Conservation (phyloP, 768 basidiomycete genomes). For the Cyathus striatus region DNA sequence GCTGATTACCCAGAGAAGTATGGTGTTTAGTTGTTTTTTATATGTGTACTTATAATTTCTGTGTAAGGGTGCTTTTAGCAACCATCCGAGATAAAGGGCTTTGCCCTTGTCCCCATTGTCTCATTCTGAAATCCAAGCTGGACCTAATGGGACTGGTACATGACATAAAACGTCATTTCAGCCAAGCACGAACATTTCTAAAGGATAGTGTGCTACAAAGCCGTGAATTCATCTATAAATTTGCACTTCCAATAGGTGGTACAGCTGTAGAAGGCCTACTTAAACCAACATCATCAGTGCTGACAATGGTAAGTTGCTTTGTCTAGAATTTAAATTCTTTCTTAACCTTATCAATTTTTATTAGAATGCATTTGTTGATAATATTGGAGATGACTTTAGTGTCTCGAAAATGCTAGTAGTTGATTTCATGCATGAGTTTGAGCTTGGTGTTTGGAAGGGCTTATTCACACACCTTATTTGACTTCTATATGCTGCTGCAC, state of each 20-base stretch:
- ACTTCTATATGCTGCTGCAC: background rate
- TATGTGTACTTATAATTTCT: background rate
- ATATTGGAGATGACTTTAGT: slow-evolving; percentile 4
- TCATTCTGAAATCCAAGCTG: slow-evolving; percentile 15
- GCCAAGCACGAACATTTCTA: background rate
- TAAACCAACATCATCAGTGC: background rate
- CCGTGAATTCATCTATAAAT: background rate
- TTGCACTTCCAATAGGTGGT: background rate
- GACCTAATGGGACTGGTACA: slow-evolving; percentile 17
- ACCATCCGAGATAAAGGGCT: slow-evolving; percentile 22
- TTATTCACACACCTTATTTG: background rate
- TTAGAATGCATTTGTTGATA: background rate
- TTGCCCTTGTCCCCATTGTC: slow-evolving; percentile 29
- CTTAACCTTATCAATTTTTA: background rate
- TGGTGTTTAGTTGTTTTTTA: slow-evolving; percentile 4
- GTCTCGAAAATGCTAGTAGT: background rate
- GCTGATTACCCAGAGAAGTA: slow-evolving; percentile 39
- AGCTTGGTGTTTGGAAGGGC: background rate
- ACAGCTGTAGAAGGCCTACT: background rate
- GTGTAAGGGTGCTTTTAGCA: slow-evolving; percentile 18
- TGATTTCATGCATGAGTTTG: background rate
- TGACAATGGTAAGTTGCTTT: background rate
- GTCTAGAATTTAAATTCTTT: background rate
- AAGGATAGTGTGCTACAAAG: background rate
- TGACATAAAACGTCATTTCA: slow-evolving; percentile 8